Percentiles rank a stretch among this genome's conserved stretches.
Evolutionary conservation across 140 eudicot genomes (phyloP).

Genomic region (Senecio squalidus): DNA sequence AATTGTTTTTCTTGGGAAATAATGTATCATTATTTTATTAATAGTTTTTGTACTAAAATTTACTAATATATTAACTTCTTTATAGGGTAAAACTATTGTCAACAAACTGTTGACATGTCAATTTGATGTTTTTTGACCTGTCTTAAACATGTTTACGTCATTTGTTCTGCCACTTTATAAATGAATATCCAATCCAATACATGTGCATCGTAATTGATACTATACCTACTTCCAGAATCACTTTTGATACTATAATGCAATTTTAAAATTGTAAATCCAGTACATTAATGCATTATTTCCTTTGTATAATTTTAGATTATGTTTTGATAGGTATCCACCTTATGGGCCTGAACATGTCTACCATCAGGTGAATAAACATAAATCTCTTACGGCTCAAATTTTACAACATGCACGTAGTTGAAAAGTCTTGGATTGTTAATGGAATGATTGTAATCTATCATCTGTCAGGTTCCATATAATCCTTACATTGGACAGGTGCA

Average conservation of each 20-base stretch:
- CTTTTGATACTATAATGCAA: not conserved
- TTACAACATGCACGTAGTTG: not conserved
- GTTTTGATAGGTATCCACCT: constrained; percentile 48
- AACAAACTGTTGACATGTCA: not conserved
- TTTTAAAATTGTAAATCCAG: not conserved
- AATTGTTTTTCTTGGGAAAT: too few species aligned
- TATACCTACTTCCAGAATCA: too few species aligned
- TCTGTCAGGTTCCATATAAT: constrained; percentile 39
- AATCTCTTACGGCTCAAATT: constrained; percentile 1
- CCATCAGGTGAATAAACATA: constrained; percentile 44
- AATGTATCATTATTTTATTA: too few species aligned
- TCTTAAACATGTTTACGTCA: not conserved
- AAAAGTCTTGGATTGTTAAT: not conserved
- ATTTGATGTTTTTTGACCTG: not conserved
- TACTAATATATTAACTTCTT: too few species aligned
- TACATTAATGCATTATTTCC: not conserved
- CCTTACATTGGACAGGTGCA: constrained; percentile 44
- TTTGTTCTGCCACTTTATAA: not conserved
- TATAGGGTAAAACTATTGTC: too few species aligned
- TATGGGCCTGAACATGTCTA: constrained; percentile 52
- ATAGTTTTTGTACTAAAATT: too few species aligned
- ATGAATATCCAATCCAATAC: not conserved
- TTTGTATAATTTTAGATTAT: not conserved
- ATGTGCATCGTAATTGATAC: too few species aligned
- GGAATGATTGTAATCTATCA: not conserved